Evolutionary conservation across 2,329 filamentous ascomycete genomes (phyloP).

Genomic region (Cladophialophora immunda): DNA sequence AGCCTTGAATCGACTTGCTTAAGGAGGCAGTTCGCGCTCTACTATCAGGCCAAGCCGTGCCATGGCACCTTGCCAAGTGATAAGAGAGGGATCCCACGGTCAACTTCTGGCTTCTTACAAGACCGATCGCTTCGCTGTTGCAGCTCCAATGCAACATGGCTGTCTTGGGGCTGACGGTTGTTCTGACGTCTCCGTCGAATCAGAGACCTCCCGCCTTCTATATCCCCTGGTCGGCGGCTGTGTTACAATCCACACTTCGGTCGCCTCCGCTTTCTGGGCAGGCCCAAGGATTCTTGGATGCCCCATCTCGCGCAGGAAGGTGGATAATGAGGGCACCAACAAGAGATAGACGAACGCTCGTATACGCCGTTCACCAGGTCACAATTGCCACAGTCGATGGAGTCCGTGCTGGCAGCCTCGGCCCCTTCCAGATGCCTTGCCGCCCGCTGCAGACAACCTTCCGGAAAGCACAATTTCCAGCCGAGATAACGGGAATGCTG

Average conservation of each 20-base stretch:
- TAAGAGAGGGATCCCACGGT: constrained; percentile 22
- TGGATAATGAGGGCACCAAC: constrained; percentile 27
- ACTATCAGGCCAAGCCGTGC: constrained; percentile 10
- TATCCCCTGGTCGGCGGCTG: constrained; percentile 2
- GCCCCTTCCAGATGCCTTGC: constrained; percentile 5
- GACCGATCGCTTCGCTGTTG: constrained; percentile 7
- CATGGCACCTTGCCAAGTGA: constrained; percentile 17
- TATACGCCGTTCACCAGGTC: not conserved
- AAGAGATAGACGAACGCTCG: constrained; percentile 23
- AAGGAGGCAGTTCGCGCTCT: not conserved
- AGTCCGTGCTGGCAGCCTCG: constrained; percentile 9
- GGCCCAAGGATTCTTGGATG: constrained; percentile 15
- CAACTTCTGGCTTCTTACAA: not conserved
- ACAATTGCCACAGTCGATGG: constrained; percentile 19
- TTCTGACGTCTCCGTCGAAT: constrained; percentile 12
- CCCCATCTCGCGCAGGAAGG: constrained; percentile 2
- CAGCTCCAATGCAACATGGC: constrained; percentile 23
- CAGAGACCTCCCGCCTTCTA: not conserved
- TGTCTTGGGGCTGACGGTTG: constrained; percentile 1
- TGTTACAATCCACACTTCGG: constrained; percentile 30
- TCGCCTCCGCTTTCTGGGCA: constrained; percentile 31
- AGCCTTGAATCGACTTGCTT: constrained; percentile 10
- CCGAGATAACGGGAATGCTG: constrained; percentile 13
- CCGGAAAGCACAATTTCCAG: constrained; percentile 12
- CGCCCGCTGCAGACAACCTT: constrained; percentile 8